These are phyloP conservation scores for Calonectria honghensis DNA, from an alignment of 2,329 filamentous ascomycete genomes.

Conservation along the genomic window DNA sequence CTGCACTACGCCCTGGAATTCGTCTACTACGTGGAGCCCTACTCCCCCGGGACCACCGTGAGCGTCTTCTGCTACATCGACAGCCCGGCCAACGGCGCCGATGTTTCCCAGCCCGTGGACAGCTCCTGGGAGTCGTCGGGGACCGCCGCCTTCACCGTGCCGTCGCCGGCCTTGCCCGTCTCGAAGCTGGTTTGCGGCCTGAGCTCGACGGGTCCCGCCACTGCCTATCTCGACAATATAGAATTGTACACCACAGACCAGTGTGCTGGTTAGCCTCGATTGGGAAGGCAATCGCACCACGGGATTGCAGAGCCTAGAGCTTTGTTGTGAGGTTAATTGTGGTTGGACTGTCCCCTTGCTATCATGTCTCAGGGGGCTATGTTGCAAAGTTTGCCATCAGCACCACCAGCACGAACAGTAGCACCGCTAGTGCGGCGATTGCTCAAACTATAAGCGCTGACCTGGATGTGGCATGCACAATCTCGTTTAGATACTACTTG, in stretches of 20 bases:
- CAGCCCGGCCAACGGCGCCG: no score
- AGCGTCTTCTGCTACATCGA: no score
- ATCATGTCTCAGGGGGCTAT: neutral
- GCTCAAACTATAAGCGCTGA: no score
- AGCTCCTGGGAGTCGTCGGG: no score
- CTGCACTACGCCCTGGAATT: no score
- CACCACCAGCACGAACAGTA: no score
- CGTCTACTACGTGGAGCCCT: no score
- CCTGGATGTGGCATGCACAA: neutral
- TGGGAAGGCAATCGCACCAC: neutral
- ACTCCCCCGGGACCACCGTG: no score
- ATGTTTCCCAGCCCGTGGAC: no score
- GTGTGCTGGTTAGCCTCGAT: neutral
- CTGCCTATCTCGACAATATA: neutral
- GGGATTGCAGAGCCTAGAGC: neutral
- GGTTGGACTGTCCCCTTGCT: neutral
- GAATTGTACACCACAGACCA: neutral
- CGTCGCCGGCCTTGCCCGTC: neutral
- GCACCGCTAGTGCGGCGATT: no score
- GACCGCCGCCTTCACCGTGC: neutral
- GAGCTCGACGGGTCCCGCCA: no score
- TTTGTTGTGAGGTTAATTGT: neutral
- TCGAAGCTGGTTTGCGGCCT: neutral
- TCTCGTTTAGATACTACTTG: neutral
- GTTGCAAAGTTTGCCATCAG: neutral